Evolutionary conservation across 257 asterid species (phyloP).

Genomic region (Solanum dulcamara): DNA sequence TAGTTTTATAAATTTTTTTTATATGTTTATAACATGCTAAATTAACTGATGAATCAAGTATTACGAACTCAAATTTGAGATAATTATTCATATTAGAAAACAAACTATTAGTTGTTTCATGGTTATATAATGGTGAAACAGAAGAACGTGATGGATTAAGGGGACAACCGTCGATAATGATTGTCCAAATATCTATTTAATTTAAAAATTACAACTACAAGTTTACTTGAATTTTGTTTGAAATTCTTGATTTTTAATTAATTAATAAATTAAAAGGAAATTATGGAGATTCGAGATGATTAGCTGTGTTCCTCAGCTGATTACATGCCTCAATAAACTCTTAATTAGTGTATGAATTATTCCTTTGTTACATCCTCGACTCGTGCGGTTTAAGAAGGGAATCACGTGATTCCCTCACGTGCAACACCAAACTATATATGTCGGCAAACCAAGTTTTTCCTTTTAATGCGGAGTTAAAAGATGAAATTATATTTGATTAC

Average conservation of each 20-base stretch:
- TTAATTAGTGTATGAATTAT: background rate
- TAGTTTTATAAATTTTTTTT: too few species aligned
- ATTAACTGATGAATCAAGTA: background rate
- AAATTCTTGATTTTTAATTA: background rate
- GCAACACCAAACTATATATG: background rate
- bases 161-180: background rate
- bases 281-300: conserved; percentile 8
- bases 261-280: background rate
- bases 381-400: conserved; percentile 9
- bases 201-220: background rate
- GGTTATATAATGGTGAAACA: background rate
- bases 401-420: conserved; percentile 20
- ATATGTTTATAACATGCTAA: background rate
- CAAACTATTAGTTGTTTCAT: background rate
- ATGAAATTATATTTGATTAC: too few species aligned
- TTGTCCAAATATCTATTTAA: background rate
- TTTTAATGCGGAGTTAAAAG: background rate
- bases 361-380: conserved; percentile 1
- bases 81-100: background rate
- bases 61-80: background rate
- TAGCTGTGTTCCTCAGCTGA: background rate
- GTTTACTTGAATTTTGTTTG: background rate
- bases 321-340: background rate
- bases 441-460: background rate
- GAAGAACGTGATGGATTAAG: conserved; percentile 5